A percentile compares a stretch with the other conserved stretches of the same genome.
These are phyloP conservation scores for Mucor saturninus DNA, from an alignment of 371 early-diverging fungal species.

Conservation along the genomic window DNA sequence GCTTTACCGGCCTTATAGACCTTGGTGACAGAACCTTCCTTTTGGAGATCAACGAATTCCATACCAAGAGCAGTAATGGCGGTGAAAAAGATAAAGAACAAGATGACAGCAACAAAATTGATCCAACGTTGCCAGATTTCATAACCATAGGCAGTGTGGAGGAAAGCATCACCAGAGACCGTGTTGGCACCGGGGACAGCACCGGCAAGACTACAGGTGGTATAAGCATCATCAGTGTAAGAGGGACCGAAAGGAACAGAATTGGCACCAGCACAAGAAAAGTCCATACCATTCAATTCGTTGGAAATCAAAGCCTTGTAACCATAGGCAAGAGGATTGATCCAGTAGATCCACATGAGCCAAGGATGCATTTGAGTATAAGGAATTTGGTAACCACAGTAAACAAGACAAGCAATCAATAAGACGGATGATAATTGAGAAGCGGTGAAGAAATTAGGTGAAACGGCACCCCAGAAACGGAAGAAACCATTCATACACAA, in stretches of 20 bases:
- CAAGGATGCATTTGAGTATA: constrained; percentile 69
- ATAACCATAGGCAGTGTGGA: constrained; percentile 42
- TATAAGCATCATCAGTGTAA: constrained; percentile 50
- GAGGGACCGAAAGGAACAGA: constrained; percentile 51
- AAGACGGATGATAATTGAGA: constrained; percentile 59
- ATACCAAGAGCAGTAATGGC: constrained; percentile 54
- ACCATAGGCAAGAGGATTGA: constrained; percentile 72
- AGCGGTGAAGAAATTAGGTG: constrained; percentile 63
- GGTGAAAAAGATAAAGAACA: constrained; percentile 62
- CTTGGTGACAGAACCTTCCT: constrained; percentile 59
- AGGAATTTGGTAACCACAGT: constrained; percentile 73
- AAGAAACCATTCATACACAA: constrained; percentile 67
- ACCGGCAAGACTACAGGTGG: constrained; percentile 60
- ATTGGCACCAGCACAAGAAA: constrained; percentile 43
- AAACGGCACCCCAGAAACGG: constrained; percentile 62
- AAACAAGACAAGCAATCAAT: constrained; percentile 62
- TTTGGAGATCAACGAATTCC: constrained; percentile 60
- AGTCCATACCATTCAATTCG: constrained; percentile 59
- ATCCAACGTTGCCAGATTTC: constrained; percentile 60
- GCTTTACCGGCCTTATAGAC: constrained; percentile 57
- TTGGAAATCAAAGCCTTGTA: constrained; percentile 69
- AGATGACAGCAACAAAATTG: constrained; percentile 59
- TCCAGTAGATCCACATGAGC: constrained; percentile 76
- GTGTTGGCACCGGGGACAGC: constrained; percentile 47
- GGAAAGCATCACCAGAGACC: constrained; percentile 60